Base-by-base conservation (phyloP, 2,329 filamentous ascomycete species). In the Alternaria incomplexa region DNA sequence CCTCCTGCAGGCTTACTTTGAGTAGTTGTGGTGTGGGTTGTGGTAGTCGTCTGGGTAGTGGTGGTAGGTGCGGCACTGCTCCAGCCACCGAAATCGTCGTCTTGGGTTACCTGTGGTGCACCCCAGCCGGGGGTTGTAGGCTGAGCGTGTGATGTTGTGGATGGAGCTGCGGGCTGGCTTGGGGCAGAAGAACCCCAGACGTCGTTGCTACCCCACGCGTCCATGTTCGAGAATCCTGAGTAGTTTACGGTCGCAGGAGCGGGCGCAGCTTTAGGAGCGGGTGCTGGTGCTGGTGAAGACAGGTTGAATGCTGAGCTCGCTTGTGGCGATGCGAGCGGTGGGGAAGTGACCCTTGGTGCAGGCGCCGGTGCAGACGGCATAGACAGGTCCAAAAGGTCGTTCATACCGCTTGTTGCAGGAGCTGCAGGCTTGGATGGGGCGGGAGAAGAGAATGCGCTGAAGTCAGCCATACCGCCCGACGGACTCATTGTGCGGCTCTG, bases 21-120 rank as follows among this genome's bases (percentile, higher is more conserved):
- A n/a, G 65, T 63, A 4, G 62, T 64, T 2, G 60, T 63, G 4
- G 65, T 68, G 20, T 68, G 65, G 10, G 71, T 72, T 8, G 73
- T 77, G 1, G 81, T 77, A 9, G 84, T 81, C 40, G 81, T 57
- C 3, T 56, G 51, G 6, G 57, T 84, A 71, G 70, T 86, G 73
- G 86, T 90, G 81, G 70, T 86, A 74, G 87, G 90, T 82, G 85
- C 83, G 47, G 89, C 88, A 76, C 93, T 96, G 51, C 92, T 89
- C 95, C 95, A 98, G 12, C 95, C 94, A 20, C 95, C 95, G 82
- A 97, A 98, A 76, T 98, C 95, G 80, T 98, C 95, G 73, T 98
- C 95, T 0, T 92, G 91, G 36, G 91, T 86, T 3, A 97, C 91
- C 17, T 79, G 77, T 2, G 76, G 77, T 56, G 77, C 90, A 23